A percentile compares a stretch with the other conserved stretches of the same genome.
phyloP scores from a whole-genome alignment of 2,329 filamentous ascomycete species.

The Exophiala phaeomuriformis region DNA sequence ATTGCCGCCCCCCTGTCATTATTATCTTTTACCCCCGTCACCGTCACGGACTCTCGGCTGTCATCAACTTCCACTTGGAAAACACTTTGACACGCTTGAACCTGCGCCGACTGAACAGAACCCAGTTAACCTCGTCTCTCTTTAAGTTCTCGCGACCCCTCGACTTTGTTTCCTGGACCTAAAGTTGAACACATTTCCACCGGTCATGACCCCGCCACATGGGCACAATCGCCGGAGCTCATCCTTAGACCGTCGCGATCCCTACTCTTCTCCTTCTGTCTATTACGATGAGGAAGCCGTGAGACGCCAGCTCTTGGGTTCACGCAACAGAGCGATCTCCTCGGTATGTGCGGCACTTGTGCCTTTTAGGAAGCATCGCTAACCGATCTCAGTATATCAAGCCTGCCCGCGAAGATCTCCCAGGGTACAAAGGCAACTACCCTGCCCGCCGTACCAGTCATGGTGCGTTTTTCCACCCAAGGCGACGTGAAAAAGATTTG shows the following conservation, averaged over 20 bases:
- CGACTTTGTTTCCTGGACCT: neutral
- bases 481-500: slow-evolving; percentile 18
- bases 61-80: neutral
- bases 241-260: slow-evolving; percentile 41
- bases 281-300: slow-evolving; percentile 53
- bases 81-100: neutral
- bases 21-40: neutral
- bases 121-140: neutral
- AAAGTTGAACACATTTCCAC: neutral
- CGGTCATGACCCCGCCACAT: slow-evolving; percentile 37
- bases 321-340: slow-evolving; percentile 48
- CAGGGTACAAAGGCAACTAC: slow-evolving; percentile 15
- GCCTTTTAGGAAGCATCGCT: neutral
- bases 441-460: slow-evolving; percentile 38
- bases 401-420: slow-evolving; percentile 13
- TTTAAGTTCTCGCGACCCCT: neutral
- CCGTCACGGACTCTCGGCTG: neutral
- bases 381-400: slow-evolving; percentile 22
- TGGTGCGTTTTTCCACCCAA: slow-evolving; percentile 29
- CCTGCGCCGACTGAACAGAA: neutral
- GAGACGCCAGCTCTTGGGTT: slow-evolving; percentile 39
- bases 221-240: slow-evolving; percentile 37
- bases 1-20: slow-evolving; percentile 1
- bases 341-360: slow-evolving; percentile 38
- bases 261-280: slow-evolving; percentile 50